Base-by-base conservation (phyloP, 139 green algal genomes). In the Picochlorum costavermella region DNA sequence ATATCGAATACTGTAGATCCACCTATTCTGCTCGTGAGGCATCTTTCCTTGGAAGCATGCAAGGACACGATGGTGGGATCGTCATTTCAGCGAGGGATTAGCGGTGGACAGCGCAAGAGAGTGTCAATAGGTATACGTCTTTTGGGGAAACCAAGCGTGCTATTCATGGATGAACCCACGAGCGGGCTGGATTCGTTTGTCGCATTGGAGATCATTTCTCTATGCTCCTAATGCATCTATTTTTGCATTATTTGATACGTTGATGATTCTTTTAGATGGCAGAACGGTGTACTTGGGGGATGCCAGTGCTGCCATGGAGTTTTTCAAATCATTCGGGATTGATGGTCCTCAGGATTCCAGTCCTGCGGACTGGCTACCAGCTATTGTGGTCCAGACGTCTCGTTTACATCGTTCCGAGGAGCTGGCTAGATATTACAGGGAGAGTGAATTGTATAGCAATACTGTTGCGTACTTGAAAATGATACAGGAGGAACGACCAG, bases 231-330 rank as follows among this genome's bases (percentile, higher is more conserved):
- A 81, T 1, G 70, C 81, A 46, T 83, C 83, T 70, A 80, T 73
- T 46, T 94, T 91, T 68, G 61, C 29, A 14, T 78, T 92, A 8
- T 94, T 92, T 60, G 80, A 92, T 78, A 57, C 69, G 26, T 44
- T 76, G 4, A 56, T 85, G 33, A 60, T 84, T 12, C 33, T 66
- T 14, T 23, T 49, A 58, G 14, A 37, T n/a, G 60, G 60, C 3
- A 53, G 31, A 55, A 12, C 56, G 14, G 60, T 66, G 29, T 66
- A 66, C 5, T 20, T 26, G n/a, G 55, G 55, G 1, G 11, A 16
- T 46, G 28, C 26, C 10, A 4, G 29, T 11, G 14, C 28, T 23
- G 55, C 20, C 28, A 29, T 44, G 12, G 50, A 33, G 14, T 58
- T 58, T 58, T 51, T 51, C 4, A 51, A 25, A 20, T n/a, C 45